Percentiles rank a stretch among this genome's conserved stretches.
These are phyloP conservation scores for Zymoseptoria passerinii DNA, from an alignment of 2,329 filamentous ascomycete genomes.

Conservation along the genomic window DNA sequence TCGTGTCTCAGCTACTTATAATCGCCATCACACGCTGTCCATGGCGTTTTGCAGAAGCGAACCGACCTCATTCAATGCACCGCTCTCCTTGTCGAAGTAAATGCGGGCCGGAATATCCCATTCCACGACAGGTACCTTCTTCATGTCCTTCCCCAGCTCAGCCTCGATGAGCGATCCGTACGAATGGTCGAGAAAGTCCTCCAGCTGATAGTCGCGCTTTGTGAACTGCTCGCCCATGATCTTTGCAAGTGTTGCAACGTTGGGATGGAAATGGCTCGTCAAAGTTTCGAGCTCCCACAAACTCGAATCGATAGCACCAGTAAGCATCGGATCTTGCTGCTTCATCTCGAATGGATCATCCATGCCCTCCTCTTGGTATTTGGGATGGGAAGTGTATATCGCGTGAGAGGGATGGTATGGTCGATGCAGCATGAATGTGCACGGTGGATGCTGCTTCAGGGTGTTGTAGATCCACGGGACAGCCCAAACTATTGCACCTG, in stretches of 20 bases:
- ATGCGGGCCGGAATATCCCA: conserved; percentile 88
- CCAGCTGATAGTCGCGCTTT: conserved; percentile 87
- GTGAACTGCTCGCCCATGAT: conserved; percentile 97
- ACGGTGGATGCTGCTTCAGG: conserved; percentile 78
- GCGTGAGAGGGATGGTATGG: conserved; percentile 31
- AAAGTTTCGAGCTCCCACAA: conserved; percentile 91
- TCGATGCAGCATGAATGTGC: conserved; percentile 94
- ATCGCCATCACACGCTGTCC: conserved; percentile 5
- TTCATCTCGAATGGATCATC: conserved; percentile 69
- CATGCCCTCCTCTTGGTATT: conserved; percentile 49
- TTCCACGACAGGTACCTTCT: conserved; percentile 80
- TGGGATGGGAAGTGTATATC: conserved; percentile 20
- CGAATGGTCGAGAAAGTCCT: conserved; percentile 93
- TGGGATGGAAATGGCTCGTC: conserved; percentile 91
- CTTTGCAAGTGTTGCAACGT: conserved; percentile 85
- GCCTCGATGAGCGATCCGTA: conserved; percentile 80
- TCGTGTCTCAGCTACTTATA: neutral
- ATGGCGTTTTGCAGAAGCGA: conserved; percentile 21
- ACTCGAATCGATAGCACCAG: conserved; percentile 79
- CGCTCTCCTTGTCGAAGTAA: conserved; percentile 41
- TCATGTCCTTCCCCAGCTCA: conserved; percentile 74
- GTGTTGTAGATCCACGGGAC: conserved; percentile 95
- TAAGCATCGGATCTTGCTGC: conserved; percentile 76
- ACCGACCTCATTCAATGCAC: conserved; percentile 23
- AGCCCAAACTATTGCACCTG: conserved; percentile 77